Percentiles rank a stretch among this genome's conserved stretches.
Conservation (phyloP, 805 yeast species). For the Nakazawaea populi region DNA sequence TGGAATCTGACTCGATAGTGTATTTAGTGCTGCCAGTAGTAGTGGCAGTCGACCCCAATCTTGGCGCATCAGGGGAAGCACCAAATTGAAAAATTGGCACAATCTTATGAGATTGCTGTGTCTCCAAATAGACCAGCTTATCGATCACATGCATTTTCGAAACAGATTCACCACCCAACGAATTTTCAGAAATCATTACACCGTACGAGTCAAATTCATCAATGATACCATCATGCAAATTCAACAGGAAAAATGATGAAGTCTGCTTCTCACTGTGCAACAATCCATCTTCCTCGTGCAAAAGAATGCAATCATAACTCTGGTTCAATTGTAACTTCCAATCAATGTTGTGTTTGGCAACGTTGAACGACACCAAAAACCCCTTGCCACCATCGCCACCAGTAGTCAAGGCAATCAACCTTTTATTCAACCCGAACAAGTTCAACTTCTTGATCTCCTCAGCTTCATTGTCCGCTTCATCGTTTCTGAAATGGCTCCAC, state of each 20-base stretch:
- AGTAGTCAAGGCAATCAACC: slow-evolving; percentile 33
- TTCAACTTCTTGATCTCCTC: slow-evolving; percentile 11
- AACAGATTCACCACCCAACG: not conserved
- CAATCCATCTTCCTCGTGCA: not conserved
- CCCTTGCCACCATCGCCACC: slow-evolving; percentile 18
- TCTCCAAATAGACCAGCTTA: slow-evolving; percentile 9
- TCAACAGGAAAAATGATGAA: slow-evolving; percentile 18
- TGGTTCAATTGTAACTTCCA: not conserved
- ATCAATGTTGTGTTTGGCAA: slow-evolving; percentile 22
- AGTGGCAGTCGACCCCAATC: too few species aligned
- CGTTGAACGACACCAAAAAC: slow-evolving; percentile 36
- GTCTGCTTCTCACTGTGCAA: not conserved
- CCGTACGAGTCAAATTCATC: slow-evolving; percentile 5
- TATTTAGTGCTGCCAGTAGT: not conserved
- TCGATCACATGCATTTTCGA: not conserved
- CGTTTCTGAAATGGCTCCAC: not conserved
- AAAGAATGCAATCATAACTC: not conserved
- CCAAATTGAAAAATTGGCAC: not conserved
- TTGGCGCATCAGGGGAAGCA: too few species aligned
- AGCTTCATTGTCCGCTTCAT: slow-evolving; percentile 15
- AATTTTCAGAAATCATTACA: too few species aligned
- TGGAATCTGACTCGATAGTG: not conserved
- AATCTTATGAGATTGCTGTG: not conserved
- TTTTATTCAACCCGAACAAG: slow-evolving; percentile 42
- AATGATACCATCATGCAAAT: slow-evolving; percentile 8